phyloP scores from a whole-genome alignment of 768 basidiomycete genomes.

The Baorangia bicolor region DNA sequence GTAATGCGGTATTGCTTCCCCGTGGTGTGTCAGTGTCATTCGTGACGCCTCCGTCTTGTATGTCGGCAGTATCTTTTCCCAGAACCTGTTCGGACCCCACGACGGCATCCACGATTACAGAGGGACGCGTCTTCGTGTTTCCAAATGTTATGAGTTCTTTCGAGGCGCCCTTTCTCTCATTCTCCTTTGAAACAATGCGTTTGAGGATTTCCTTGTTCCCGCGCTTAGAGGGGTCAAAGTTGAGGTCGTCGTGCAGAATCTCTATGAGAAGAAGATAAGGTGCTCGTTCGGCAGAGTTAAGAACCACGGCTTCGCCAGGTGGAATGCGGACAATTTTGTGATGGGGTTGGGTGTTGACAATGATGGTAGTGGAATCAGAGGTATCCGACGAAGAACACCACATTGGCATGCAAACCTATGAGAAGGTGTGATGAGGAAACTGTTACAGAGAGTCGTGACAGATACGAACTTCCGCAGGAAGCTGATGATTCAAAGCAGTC shows the following conservation, averaged over 20 bases:
- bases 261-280: constrained; percentile 93
- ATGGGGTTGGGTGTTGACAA: constrained; percentile 58
- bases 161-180: constrained; percentile 56
- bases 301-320: constrained; percentile 94
- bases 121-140: constrained; percentile 17
- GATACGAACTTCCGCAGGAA: constrained; percentile 84
- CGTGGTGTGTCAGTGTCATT: constrained; percentile 19
- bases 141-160: constrained; percentile 52
- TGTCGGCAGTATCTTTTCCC: constrained; percentile 30
- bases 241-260: constrained; percentile 84
- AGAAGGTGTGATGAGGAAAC: constrained; percentile 4
- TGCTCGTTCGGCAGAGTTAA: constrained; percentile 96
- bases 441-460: background rate
- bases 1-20: constrained; percentile 19
- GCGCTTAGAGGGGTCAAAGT: constrained; percentile 85
- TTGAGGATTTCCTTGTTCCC: constrained; percentile 84
- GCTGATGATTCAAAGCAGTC: constrained; percentile 91
- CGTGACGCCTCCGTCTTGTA: constrained; percentile 15
- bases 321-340: constrained; percentile 97
- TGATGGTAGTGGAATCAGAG: constrained; percentile 33
- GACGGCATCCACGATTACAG: constrained; percentile 21
- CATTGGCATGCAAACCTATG: constrained; percentile 82
- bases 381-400: constrained; percentile 79
- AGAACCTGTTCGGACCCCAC: constrained; percentile 33
- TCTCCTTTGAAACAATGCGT: constrained; percentile 69